Evolutionary conservation across 495 filamentous ascomycete species (phyloP).

Genomic region (Aspergillus homomorphus): DNA sequence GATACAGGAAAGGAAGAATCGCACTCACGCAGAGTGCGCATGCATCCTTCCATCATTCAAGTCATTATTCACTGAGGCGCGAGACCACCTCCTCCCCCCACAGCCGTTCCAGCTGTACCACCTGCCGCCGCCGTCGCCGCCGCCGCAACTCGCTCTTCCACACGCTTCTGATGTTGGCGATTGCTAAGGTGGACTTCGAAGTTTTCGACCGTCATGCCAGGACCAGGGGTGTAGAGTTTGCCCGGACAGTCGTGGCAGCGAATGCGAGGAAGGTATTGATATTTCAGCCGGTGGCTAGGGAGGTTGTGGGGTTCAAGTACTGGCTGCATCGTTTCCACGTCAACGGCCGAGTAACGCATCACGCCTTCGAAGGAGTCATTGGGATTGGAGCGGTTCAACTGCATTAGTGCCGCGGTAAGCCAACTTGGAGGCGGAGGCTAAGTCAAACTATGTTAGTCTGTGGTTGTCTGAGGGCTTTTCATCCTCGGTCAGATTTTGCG

Average conservation of each 20-base stretch:
- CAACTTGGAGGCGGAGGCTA: constrained; percentile 78
- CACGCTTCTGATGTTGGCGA: constrained; percentile 68
- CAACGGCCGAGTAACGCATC: constrained; percentile 82
- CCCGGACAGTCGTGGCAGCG: constrained; percentile 88
- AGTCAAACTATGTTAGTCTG: constrained; percentile 20
- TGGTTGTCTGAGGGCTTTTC: constrained; percentile 7
- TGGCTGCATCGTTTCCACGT: constrained; percentile 58
- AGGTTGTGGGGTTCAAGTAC: constrained; percentile 48
- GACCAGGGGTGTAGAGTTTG: constrained; percentile 87
- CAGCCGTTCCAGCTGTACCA: constrained; percentile 9
- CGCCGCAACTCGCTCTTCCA: constrained; percentile 52
- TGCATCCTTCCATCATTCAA: constrained; percentile 10
- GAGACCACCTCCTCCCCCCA: constrained; percentile 9
- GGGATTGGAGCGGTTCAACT: constrained; percentile 63
- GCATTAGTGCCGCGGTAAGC: constrained; percentile 64
- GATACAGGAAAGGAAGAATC: constrained; percentile 4
- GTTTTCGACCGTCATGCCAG: constrained; percentile 77
- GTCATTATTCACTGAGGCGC: constrained; percentile 15
- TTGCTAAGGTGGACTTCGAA: constrained; percentile 90
- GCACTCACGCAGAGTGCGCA: not conserved
- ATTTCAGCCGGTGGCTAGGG: constrained; percentile 54
- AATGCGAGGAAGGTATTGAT: constrained; percentile 78
- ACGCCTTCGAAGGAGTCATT: constrained; percentile 77
- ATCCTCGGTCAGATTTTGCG: constrained; percentile 6
- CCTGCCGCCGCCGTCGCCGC: constrained; percentile 2